Evolutionary conservation across 129 eudicot genomes (phyloP).

Genomic region (Deinandra increscens): DNA sequence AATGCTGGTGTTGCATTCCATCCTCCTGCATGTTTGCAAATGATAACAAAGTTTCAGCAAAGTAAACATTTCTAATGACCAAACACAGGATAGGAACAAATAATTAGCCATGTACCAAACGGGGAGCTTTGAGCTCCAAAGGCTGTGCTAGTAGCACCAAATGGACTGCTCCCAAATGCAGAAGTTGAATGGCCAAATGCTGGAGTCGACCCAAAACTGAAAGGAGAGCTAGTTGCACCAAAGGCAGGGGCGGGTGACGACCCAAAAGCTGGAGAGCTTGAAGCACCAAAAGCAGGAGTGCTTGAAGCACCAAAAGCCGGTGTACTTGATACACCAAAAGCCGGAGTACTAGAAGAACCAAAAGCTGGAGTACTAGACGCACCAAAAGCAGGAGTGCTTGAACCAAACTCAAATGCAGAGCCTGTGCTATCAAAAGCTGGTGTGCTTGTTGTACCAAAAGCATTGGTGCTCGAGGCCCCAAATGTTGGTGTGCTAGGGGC

Average conservation of each 20-base stretch:
- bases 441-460: slow-evolving; percentile 44
- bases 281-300: slow-evolving; percentile 59
- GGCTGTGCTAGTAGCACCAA: slow-evolving; percentile 58
- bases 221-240: slow-evolving; percentile 61
- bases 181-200: slow-evolving; percentile 73
- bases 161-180: slow-evolving; percentile 72
- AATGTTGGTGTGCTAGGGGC: slow-evolving; percentile 54
- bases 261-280: slow-evolving; percentile 54
- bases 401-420: slow-evolving; percentile 56
- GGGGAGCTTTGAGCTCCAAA: slow-evolving; percentile 76
- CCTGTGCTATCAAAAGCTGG: slow-evolving; percentile 61
- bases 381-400: slow-evolving; percentile 47
- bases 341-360: slow-evolving; percentile 46
- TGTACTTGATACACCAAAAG: slow-evolving; percentile 49
- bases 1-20: slow-evolving; percentile 65
- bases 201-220: slow-evolving; percentile 63
- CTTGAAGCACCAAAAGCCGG: slow-evolving; percentile 61
- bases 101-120: slow-evolving; percentile 50
- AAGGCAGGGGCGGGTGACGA: slow-evolving; percentile 49
- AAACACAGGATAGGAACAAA: not conserved
- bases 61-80: slow-evolving; percentile 10
- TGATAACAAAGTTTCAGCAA: slow-evolving; percentile 9
- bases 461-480: slow-evolving; percentile 36
- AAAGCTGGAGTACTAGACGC: slow-evolving; percentile 41
- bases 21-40: slow-evolving; percentile 48